Conservation (phyloP, 352 stramenopile genomes). For the Saprolegnia parasitica region DNA sequence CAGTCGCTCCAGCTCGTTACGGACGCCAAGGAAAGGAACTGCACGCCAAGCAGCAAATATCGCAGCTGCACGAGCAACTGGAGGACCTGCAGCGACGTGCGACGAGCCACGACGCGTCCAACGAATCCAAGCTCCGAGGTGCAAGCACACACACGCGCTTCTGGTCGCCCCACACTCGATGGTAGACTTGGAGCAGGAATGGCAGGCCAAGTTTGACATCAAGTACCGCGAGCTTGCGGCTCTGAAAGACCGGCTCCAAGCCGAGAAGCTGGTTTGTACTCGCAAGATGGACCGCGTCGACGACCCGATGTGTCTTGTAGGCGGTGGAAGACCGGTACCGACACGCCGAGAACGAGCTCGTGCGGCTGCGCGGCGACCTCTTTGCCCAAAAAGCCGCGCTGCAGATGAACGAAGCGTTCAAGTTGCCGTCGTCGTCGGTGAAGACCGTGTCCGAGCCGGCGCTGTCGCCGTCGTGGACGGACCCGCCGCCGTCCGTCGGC, state of each 20-base stretch:
- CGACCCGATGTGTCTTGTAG: background rate
- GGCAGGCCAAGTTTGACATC: conserved; percentile 42
- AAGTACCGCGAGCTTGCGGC: conserved; percentile 52
- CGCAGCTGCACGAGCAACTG: conserved; percentile 47
- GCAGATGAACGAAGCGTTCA: conserved; percentile 14
- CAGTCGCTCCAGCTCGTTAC: background rate
- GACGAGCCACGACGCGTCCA: conserved; percentile 55
- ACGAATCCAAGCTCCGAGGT: conserved; percentile 58
- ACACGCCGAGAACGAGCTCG: conserved; percentile 58
- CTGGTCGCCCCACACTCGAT: background rate
- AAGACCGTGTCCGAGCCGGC: background rate
- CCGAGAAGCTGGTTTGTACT: conserved; percentile 44
- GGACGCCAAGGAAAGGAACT: conserved; percentile 32
- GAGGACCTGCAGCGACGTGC: conserved; percentile 56
- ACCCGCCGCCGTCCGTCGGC: background rate
- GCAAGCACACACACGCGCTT: conserved; percentile 42
- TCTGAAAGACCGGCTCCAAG: conserved; percentile 43
- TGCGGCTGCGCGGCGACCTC: conserved; percentile 50
- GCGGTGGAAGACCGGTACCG: conserved; percentile 49
- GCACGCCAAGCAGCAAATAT: conserved; percentile 49
- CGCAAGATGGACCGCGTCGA: no score
- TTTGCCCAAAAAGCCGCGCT: conserved; percentile 32
- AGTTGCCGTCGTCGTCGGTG: conserved; percentile 3
- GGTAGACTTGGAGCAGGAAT: conserved; percentile 57
- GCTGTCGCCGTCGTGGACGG: conserved; percentile 19